A percentile compares a stretch with the other conserved stretches of the same genome.
phyloP scores from a whole-genome alignment of 1,139 yeast species.

The Meyerozyma guilliermondii region DNA sequence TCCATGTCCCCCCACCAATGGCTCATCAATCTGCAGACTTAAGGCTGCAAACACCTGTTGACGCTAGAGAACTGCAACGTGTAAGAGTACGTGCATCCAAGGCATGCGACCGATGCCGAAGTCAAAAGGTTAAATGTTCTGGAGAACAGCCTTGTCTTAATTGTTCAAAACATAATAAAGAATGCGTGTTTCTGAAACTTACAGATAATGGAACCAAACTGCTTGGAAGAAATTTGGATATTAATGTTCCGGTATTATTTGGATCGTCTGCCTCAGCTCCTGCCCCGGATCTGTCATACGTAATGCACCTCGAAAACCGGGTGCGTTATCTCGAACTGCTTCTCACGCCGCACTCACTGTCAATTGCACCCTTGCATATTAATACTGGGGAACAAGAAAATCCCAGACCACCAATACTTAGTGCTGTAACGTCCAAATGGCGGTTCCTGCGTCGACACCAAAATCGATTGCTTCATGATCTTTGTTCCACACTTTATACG shows the following conservation, averaged over 20 bases:
- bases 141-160: constrained; percentile 11
- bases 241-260: neutral
- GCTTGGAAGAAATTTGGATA: neutral
- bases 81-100: constrained; percentile 10
- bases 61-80: neutral
- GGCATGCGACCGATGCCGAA: constrained; percentile 14
- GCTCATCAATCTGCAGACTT: neutral
- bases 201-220: neutral
- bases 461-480: constrained; percentile 39
- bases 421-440: constrained; percentile 30
- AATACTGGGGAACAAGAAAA: constrained; percentile 10
- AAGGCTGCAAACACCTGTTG: neutral
- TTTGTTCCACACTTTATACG: constrained; percentile 36
- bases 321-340: constrained; percentile 36
- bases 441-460: constrained; percentile 49
- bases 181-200: constrained; percentile 5
- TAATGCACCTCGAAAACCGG: constrained; percentile 33
- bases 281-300: constrained; percentile 12
- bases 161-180: constrained; percentile 9
- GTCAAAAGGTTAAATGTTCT: constrained; percentile 13
- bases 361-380: constrained; percentile 13
- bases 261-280: neutral
- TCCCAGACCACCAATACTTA: neutral
- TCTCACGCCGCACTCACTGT: constrained; percentile 16
- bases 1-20: neutral